Evolutionary conservation across 139 green algal genomes (phyloP), one percentile per base, ranked within the genome.

Genomic region (Pleodorina starrii): DNA sequence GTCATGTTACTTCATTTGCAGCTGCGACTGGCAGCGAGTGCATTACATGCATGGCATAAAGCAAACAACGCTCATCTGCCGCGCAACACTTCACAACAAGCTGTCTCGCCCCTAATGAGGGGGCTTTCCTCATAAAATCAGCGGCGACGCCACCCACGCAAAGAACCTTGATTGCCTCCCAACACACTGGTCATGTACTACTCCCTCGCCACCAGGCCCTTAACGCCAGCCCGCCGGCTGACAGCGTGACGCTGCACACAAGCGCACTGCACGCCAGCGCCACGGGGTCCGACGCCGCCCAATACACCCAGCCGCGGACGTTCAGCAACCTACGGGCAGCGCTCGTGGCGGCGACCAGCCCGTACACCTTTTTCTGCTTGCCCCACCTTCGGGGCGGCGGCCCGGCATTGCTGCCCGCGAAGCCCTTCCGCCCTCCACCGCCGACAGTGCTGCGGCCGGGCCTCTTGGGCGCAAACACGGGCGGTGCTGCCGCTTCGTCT

Each of bases 401-500:
- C n/a, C 21, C 19, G 1, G 50, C 76, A 29, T 71, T 51, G 11
- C 48, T 35, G 35, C 48, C 76, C 7, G 76, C 76, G 32, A 84
- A 84, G 76, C 76, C 76, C 76, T 71, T 69, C 17, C 48, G 48
- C 48, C 76, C 76, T 11, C 76, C 76, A 32, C 76, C 76, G 4
- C 76, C 76, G 32, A 84, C 76, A 3, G 76, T 84, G 32, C 48
- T 48, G 23, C 32, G 76, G 12, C 74, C 43, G n/a, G 44, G 74
- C 11, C 29, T 27, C 44, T 82, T 82, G 27, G 43, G n/a, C 9
- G 0, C 32, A 66, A 25, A 66, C 5, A 66, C 69, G 3, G 14
- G 69, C 69, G 40, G 69, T 12, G 17, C 69, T 40, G 69, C 69
- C 16, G 36, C 35, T 21, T 32, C 36, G 3, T 5, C 5, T n/a